Evolutionary conservation across 345 rosid genomes (phyloP).

Genomic region (Ceriops decandra): DNA sequence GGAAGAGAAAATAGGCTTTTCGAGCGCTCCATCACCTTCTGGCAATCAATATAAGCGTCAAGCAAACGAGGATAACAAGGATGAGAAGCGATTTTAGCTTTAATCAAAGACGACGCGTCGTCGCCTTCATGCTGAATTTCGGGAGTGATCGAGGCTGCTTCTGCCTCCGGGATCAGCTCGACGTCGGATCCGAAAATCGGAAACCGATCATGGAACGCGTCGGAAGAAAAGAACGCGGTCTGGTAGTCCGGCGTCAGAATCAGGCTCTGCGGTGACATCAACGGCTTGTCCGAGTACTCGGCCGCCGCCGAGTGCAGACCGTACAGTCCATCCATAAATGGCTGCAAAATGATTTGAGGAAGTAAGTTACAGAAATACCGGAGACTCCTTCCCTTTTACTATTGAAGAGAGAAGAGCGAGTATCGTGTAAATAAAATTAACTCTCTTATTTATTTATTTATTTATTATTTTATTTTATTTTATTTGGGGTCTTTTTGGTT

Average conservation of each 20-base stretch:
- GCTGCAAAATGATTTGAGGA: neutral
- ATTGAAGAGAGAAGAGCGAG: neutral
- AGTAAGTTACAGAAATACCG: too few relatives aligned
- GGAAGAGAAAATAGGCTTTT: neutral
- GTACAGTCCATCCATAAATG: constrained; percentile 73
- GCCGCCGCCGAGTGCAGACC: constrained; percentile 45
- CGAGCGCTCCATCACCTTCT: constrained; percentile 56
- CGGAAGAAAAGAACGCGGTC: constrained; percentile 27
- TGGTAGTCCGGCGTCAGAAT: constrained; percentile 53
- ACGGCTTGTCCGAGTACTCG: constrained; percentile 52
- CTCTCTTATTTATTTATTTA: too few relatives aligned
- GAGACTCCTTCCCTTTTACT: too few relatives aligned
- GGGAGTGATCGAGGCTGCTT: constrained; percentile 52
- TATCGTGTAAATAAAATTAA: neutral
- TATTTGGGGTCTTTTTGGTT: too few relatives aligned
- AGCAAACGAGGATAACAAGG: constrained; percentile 85
- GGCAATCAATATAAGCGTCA: constrained; percentile 84
- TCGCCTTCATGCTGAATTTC: constrained; percentile 49
- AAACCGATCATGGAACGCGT: constrained; percentile 32
- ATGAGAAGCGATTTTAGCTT: constrained; percentile 77
- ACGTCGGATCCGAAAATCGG: constrained; percentile 57
- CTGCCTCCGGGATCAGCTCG: constrained; percentile 53
- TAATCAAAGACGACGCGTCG: constrained; percentile 43
- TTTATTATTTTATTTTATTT: too few relatives aligned
- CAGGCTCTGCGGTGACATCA: constrained; percentile 68